Conservation (phyloP, 495 filamentous ascomycete species). For the Ascobolus immersus region DNA sequence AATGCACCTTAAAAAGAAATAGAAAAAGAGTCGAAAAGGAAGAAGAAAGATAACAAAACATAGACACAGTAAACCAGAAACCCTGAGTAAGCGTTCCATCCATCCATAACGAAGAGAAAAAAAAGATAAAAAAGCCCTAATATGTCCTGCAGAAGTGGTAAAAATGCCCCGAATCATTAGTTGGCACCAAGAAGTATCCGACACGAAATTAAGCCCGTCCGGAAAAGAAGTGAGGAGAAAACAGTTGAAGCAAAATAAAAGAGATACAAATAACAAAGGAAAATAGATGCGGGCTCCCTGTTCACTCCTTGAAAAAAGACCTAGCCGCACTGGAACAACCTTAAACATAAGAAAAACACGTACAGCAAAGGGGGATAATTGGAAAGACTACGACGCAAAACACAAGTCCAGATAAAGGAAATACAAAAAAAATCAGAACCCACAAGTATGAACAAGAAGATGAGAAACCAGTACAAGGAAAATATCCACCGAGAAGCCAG, state of each 20-base stretch:
- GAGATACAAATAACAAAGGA: slow-evolving; percentile 7
- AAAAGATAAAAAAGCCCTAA: no score
- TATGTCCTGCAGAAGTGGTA: no score
- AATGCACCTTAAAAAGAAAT: slow-evolving; percentile 5
- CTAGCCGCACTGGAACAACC: slow-evolving; percentile 19
- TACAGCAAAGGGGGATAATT: slow-evolving; percentile 12
- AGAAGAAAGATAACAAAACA: slow-evolving; percentile 10
- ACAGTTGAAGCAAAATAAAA: slow-evolving; percentile 8
- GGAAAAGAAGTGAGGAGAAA: slow-evolving; percentile 11
- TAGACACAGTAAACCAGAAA: no score
- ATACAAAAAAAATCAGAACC: slow-evolving; percentile 9
- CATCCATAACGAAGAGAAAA: no score
- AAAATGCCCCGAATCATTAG: no score
- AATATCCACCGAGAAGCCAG: slow-evolving; percentile 4
- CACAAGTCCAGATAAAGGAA: slow-evolving; percentile 11
- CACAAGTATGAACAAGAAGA: slow-evolving; percentile 8
- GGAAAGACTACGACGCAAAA: slow-evolving; percentile 14
- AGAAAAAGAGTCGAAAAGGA: slow-evolving; percentile 2
- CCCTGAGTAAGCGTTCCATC: no score
- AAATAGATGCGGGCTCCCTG: no score
- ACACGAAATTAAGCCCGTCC: no score
- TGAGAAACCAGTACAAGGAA: slow-evolving; percentile 3
- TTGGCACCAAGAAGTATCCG: no score
- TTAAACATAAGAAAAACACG: slow-evolving; percentile 20
- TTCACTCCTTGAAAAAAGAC: slow-evolving; percentile 5